These are phyloP conservation scores for Calocybe indica DNA, from an alignment of 768 basidiomycete genomes.

Conservation along the genomic window DNA sequence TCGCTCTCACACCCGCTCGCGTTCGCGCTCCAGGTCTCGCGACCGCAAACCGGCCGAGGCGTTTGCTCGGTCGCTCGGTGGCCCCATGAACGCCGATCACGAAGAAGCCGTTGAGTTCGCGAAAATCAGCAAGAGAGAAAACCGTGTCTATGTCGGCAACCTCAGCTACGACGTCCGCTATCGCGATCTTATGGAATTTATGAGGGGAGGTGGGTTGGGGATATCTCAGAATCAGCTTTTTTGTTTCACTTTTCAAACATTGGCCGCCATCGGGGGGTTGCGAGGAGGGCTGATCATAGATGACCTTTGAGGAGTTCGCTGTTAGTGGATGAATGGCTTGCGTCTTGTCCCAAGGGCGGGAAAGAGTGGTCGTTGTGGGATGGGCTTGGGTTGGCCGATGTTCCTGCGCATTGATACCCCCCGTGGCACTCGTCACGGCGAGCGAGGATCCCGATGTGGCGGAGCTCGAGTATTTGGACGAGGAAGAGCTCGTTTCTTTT, in stretches of 20 bases:
- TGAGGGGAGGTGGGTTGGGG: slow-evolving; percentile 99
- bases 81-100: slow-evolving; percentile 85
- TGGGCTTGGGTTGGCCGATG: no score
- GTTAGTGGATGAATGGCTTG: slow-evolving; percentile 1
- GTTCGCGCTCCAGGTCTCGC: slow-evolving; percentile 54
- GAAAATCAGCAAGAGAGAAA: slow-evolving; percentile 95
- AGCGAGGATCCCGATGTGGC: slow-evolving; percentile 23
- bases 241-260: slow-evolving; percentile 34
- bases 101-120: slow-evolving; percentile 95
- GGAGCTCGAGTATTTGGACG: slow-evolving; percentile 32
- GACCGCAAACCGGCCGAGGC: slow-evolving; percentile 57
- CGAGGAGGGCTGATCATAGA: slow-evolving; percentile 10
- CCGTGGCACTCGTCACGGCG: neutral
- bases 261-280: slow-evolving; percentile 24
- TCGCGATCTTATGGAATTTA: slow-evolving; percentile 98
- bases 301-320: slow-evolving; percentile 11
- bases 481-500: slow-evolving; percentile 31
- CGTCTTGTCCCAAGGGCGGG: slow-evolving; percentile 10
- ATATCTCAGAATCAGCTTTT: slow-evolving; percentile 52
- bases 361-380: slow-evolving; percentile 18
- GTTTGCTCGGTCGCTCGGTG: slow-evolving; percentile 77
- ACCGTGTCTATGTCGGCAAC: slow-evolving; percentile 98
- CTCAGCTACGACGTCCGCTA: slow-evolving; percentile 99
- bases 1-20: slow-evolving; percentile 38
- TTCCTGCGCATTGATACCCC: no score